Evolutionary conservation across 1,284 basidiomycete genomes (phyloP).

Genomic region (Apiotrichum brassicae): DNA sequence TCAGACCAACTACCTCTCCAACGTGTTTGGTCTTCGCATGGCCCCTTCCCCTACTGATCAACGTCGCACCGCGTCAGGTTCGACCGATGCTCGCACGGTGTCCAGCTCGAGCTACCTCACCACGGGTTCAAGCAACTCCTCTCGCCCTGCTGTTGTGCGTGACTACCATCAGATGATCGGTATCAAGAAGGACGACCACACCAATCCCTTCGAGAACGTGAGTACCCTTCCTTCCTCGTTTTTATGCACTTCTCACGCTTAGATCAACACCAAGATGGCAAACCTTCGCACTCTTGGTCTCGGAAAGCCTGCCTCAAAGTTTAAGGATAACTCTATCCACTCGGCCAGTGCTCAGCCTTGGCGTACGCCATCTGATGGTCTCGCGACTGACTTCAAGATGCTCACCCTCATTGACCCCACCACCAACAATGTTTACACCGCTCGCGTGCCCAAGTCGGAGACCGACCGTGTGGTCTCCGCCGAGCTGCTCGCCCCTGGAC

Average conservation of each 20-base stretch:
- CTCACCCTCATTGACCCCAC: slow-evolving; percentile 14
- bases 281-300: slow-evolving; percentile 9
- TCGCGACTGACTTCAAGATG: background rate
- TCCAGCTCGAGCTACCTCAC: background rate
- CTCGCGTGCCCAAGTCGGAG: slow-evolving; percentile 7
- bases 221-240: too few relatives aligned
- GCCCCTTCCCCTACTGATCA: slow-evolving; percentile 4
- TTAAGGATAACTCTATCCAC: slow-evolving; percentile 12
- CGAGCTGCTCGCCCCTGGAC: background rate
- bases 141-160: slow-evolving; percentile 23
- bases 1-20: slow-evolving; percentile 25
- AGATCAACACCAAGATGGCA: background rate
- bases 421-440: slow-evolving; percentile 13
- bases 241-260: slow-evolving; percentile 1
- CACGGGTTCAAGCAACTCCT: background rate
- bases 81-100: background rate
- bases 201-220: too few relatives aligned
- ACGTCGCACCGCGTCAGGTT: slow-evolving; percentile 7
- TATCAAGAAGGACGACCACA: slow-evolving; percentile 15
- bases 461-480: background rate
- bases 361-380: background rate
- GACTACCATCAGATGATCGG: slow-evolving; percentile 32
- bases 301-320: slow-evolving; percentile 14
- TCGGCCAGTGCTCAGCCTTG: slow-evolving; percentile 5
- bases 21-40: slow-evolving; percentile 32